These are phyloP conservation scores for Haplographium delicatum DNA, from an alignment of 495 filamentous ascomycete genomes.

Conservation along the genomic window DNA sequence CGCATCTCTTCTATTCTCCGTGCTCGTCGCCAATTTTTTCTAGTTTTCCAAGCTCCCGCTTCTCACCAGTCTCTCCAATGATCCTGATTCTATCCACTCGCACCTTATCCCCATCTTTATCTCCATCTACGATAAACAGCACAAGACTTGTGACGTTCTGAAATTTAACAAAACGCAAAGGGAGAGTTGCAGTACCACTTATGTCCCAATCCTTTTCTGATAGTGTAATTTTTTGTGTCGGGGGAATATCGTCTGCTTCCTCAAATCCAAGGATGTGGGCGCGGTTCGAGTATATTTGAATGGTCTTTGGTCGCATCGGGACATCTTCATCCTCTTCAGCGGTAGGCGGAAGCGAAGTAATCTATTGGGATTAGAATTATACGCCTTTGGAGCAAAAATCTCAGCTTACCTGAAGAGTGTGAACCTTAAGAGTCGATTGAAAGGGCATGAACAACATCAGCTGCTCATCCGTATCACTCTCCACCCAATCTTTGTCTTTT, in stretches of 20 bases:
- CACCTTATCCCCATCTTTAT: conserved; percentile 79
- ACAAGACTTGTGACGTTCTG: conserved; percentile 85
- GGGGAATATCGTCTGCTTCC: conserved; percentile 78
- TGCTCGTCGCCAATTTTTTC: conserved; percentile 79
- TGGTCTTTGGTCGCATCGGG: conserved; percentile 79
- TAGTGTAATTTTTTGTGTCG: conserved; percentile 73
- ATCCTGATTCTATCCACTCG: conserved; percentile 80
- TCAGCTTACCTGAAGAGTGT: conserved; percentile 59
- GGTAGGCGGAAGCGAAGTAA: conserved; percentile 72
- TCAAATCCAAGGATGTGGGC: conserved; percentile 90
- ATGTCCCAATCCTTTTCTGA: conserved; percentile 79
- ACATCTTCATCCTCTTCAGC: conserved; percentile 62
- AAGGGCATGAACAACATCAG: conserved; percentile 92
- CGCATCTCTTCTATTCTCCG: conserved; percentile 52
- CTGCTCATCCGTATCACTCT: conserved; percentile 98
- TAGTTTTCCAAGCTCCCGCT: conserved; percentile 86
- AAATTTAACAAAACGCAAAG: conserved; percentile 93
- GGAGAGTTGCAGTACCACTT: conserved; percentile 78
- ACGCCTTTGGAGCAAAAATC: too few relatives aligned
- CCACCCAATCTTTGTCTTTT: conserved; percentile 75
- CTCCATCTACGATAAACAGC: conserved; percentile 84
- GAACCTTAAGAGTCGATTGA: conserved; percentile 81
- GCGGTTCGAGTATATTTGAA: conserved; percentile 81
- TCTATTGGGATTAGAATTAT: conserved; percentile 35
- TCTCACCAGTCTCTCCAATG: conserved; percentile 89